Percentiles rank a stretch among this genome's conserved stretches.
Evolutionary conservation across 2,329 filamentous ascomycete genomes (phyloP).

Genomic region (Fusarium scirpi): DNA sequence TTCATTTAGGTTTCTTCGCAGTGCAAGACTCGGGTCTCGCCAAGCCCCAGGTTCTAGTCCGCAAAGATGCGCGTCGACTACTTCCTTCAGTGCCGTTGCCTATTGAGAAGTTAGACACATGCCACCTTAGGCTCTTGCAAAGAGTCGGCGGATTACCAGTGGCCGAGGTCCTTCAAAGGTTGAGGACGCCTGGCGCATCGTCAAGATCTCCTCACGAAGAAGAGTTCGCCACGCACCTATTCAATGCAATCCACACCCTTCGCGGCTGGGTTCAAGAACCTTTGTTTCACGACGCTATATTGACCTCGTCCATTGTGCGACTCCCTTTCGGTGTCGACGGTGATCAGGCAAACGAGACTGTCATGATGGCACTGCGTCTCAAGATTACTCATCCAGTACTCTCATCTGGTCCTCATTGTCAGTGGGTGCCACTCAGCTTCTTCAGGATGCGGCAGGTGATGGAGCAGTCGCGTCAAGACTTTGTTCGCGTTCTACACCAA

Average conservation of each 20-base stretch:
- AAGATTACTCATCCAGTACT: slow-evolving; percentile 71
- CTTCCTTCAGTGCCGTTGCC: slow-evolving; percentile 70
- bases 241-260: slow-evolving; percentile 56
- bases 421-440: slow-evolving; percentile 71
- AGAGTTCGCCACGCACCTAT: slow-evolving; percentile 60
- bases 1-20: slow-evolving; percentile 70
- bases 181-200: slow-evolving; percentile 51
- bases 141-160: slow-evolving; percentile 61
- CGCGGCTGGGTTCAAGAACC: slow-evolving; percentile 57
- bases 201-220: slow-evolving; percentile 52
- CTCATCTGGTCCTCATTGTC: slow-evolving; percentile 62
- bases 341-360: slow-evolving; percentile 31
- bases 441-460: slow-evolving; percentile 75
- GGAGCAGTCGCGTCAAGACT: slow-evolving; percentile 68
- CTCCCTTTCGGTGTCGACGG: slow-evolving; percentile 53
- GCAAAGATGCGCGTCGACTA: slow-evolving; percentile 65
- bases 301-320: slow-evolving; percentile 57
- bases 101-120: slow-evolving; percentile 62
- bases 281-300: slow-evolving; percentile 59
- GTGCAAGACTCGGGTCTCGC: slow-evolving; percentile 47
- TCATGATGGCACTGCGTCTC: slow-evolving; percentile 69
- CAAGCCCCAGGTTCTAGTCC: slow-evolving; percentile 73
- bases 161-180: slow-evolving; percentile 41
- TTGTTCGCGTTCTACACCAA: slow-evolving; percentile 69
- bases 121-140: slow-evolving; percentile 66